Evolutionary conservation across 805 yeast genomes (phyloP), one percentile per base, ranked within the genome.

Genomic region (Saturnispora quitensis): DNA sequence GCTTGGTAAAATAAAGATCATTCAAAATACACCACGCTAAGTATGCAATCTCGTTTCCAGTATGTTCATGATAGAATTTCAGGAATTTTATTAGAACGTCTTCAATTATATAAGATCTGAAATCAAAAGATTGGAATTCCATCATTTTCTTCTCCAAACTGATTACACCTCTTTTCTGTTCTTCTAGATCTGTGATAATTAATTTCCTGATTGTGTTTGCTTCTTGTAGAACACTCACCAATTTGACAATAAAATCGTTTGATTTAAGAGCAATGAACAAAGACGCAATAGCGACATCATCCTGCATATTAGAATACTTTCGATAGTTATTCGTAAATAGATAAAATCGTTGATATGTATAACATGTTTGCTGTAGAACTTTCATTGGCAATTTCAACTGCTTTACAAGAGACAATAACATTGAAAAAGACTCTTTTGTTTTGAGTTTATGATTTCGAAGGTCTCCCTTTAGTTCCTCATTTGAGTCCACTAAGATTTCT

Each of bases 171-270:
- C 74, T 78, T 51, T 83, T 73, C 57, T 81, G 82, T 27, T 68
- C 71, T 24, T 85, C 91, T 8, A 76, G 48, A n/a, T 64, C 68
- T 7, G 33, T 43, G 2, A 53, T 50, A 7, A 59, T 43, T 20
- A 59, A 28, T 24, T 56, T 58, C 63, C 70, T 53, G n/a, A 64
- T 43, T 13, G 54, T 55, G 60, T 74, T 71, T 34, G 77, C 77
- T 15, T 74, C 78, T 3, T 67, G 64, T 44, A 83, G 75, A 12
- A 89, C 73, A 44, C 85, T 87, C 49, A 79, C 73, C 15, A 84
- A 64, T 58, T 85, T 85, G 63, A 88, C 89, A 42, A 89, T 82
- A 42, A 89, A 86, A 61, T 89, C 97, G 61, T 87, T 95, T 56
- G 82, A 80, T 64, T 89, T 88, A 43, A 83, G 71, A 2, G 96